Percentiles rank a stretch among this genome's conserved stretches.
Evolutionary conservation across 2,329 filamentous ascomycete species (phyloP).

Genomic region (Dothideomycetidae sp.): DNA sequence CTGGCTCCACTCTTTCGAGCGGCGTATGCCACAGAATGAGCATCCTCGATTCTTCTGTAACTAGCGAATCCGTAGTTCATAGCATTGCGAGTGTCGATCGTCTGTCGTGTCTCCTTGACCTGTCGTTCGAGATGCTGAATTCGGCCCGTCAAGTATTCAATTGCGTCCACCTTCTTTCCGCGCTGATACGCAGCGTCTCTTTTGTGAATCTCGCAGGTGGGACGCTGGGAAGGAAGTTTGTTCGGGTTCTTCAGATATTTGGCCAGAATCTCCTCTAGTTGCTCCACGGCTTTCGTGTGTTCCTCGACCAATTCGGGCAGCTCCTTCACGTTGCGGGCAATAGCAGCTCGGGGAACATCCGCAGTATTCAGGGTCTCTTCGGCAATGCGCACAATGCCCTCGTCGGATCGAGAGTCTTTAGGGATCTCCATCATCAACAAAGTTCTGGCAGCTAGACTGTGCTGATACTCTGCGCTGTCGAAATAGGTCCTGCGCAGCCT

Average conservation of each 20-base stretch:
- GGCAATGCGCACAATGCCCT: conserved; percentile 73
- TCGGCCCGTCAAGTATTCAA: conserved; percentile 77
- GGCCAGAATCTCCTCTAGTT: conserved; percentile 69
- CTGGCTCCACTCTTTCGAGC: conserved; percentile 68
- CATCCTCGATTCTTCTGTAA: conserved; percentile 75
- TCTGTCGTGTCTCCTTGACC: conserved; percentile 68
- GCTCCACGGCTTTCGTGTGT: conserved; percentile 65
- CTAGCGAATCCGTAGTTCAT: conserved; percentile 91
- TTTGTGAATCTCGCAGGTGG: conserved; percentile 65
- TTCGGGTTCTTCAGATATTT: conserved; percentile 84
- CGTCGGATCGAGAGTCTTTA: conserved; percentile 60
- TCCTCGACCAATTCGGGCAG: conserved; percentile 73
- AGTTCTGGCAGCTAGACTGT: conserved; percentile 61
- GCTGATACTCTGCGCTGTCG: conserved; percentile 73
- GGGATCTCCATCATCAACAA: conserved; percentile 70
- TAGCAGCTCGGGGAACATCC: conserved; percentile 62
- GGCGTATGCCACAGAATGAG: conserved; percentile 73
- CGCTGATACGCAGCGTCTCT: conserved; percentile 57
- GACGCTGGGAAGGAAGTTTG: conserved; percentile 60
- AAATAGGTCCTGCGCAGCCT: conserved; percentile 65
- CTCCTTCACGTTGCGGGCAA: conserved; percentile 84
- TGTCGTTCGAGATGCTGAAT: conserved; percentile 71
- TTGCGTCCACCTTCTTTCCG: conserved; percentile 74
- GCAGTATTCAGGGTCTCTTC: conserved; percentile 67
- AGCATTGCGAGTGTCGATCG: conserved; percentile 74